phyloP scores from a whole-genome alignment of 495 filamentous ascomycete genomes.

The Wilcoxina mikolae region DNA sequence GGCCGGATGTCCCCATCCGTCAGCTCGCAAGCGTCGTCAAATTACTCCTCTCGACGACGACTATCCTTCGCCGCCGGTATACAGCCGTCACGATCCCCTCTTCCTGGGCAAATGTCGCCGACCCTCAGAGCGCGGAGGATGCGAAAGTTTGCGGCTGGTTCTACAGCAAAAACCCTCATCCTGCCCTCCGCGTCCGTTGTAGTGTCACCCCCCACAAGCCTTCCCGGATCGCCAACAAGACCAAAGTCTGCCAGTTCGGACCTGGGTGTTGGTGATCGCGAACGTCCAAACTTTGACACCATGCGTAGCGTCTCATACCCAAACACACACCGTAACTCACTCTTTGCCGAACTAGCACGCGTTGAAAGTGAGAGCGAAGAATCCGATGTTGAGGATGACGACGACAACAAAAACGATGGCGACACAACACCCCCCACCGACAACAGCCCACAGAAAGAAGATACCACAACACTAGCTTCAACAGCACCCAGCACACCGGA shows the following conservation, averaged over 20 bases:
- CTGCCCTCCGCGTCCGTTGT: constrained; percentile 18
- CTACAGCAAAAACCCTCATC: constrained; percentile 30
- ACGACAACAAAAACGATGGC: background rate
- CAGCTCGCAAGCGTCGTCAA: constrained; percentile 10
- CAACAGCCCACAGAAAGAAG: background rate
- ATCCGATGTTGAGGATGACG: background rate
- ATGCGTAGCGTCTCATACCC: background rate
- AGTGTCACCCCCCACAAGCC: background rate
- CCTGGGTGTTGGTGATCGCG: background rate
- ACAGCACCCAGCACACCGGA: constrained; percentile 5
- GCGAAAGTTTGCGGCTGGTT: constrained; percentile 32
- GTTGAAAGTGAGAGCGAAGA: constrained; percentile 10
- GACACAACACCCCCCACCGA: background rate
- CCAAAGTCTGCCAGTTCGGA: background rate
- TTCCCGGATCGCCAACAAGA: background rate
- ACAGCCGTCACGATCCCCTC: background rate
- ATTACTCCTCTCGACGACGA: constrained; percentile 5
- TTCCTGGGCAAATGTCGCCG: background rate
- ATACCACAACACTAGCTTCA: too few species aligned
- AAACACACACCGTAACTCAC: constrained; percentile 6
- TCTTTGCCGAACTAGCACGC: constrained; percentile 23
- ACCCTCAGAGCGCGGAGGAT: constrained; percentile 14
- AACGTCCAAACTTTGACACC: background rate
- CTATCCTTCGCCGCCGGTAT: constrained; percentile 9
- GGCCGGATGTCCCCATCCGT: constrained; percentile 18